These are phyloP conservation scores for Synchytrium microbalum DNA, from an alignment of 371 early-diverging fungal genomes.

Conservation along the genomic window DNA sequence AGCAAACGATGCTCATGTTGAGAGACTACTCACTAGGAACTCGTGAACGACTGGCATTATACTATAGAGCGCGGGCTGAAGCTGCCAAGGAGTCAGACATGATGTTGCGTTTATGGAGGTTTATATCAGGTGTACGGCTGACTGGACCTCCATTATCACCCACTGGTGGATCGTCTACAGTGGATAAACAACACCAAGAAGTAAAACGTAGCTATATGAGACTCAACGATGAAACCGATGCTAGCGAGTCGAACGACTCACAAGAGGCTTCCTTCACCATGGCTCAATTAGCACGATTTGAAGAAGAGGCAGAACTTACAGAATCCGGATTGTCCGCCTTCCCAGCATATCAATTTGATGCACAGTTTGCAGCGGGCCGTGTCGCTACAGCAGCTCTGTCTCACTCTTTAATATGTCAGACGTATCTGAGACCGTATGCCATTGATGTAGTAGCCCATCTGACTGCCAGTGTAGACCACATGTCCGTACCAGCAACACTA, in stretches of 20 bases:
- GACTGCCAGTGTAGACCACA: neutral
- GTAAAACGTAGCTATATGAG: conserved; percentile 5
- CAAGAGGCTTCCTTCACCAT: conserved; percentile 17
- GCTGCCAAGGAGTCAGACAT: conserved; percentile 16
- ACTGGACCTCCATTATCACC: conserved; percentile 15
- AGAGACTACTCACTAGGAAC: conserved; percentile 34
- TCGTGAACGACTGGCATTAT: conserved; percentile 31
- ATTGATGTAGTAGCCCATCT: conserved; percentile 27
- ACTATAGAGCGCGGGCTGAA: conserved; percentile 26
- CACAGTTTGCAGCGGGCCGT: conserved; percentile 39
- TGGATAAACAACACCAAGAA: neutral
- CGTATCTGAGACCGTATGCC: conserved; percentile 38
- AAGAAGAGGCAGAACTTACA: conserved; percentile 36
- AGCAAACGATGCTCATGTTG: conserved; percentile 14
- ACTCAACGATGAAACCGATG: neutral
- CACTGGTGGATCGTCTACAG: neutral
- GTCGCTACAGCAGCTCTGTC: conserved; percentile 30
- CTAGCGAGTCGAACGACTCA: conserved; percentile 1
- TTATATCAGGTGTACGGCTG: conserved; percentile 19
- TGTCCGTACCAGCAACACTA: conserved; percentile 4
- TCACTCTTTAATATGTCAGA: conserved; percentile 38
- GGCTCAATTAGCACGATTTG: conserved; percentile 27
- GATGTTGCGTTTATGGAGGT: conserved; percentile 2
- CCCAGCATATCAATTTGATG: conserved; percentile 37
- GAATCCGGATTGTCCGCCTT: conserved; percentile 34